These are phyloP conservation scores for Eimeria sp. DNA, from an alignment of 169 alveolate genomes.

Conservation along the genomic window DNA sequence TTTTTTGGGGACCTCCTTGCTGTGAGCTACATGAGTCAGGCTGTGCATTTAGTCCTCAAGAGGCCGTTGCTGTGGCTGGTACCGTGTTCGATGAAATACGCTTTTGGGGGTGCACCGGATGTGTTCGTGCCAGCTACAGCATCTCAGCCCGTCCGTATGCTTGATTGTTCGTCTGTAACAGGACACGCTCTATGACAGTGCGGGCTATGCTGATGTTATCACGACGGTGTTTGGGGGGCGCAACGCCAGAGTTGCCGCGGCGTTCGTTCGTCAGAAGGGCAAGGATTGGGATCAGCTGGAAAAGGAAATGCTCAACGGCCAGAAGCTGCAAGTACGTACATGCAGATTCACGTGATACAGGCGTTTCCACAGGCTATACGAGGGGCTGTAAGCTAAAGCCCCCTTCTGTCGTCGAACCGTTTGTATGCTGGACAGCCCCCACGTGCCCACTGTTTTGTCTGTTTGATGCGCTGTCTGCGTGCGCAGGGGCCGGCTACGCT, in stretches of 20 bases:
- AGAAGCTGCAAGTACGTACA: slow-evolving; percentile 88
- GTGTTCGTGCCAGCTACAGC: not conserved
- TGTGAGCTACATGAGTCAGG: slow-evolving; percentile 22
- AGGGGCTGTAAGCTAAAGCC: not conserved
- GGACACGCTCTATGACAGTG: slow-evolving; percentile 94
- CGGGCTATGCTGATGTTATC: slow-evolving; percentile 96
- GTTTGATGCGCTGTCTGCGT: not conserved
- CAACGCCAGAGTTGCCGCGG: slow-evolving; percentile 95
- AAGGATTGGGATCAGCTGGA: slow-evolving; percentile 94
- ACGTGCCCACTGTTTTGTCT: not conserved
- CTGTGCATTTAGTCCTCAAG: not conserved
- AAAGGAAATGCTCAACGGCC: slow-evolving; percentile 94
- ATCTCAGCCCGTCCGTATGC: not conserved
- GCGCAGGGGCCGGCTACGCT: slow-evolving; percentile 87
- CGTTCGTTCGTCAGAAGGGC: slow-evolving; percentile 92
- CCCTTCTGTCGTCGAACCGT: not conserved
- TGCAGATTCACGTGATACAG: not conserved
- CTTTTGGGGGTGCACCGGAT: not conserved
- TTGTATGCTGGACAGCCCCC: not conserved
- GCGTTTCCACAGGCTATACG: not conserved
- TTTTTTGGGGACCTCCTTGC: slow-evolving; percentile 89
- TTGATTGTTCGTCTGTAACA: slow-evolving; percentile 27
- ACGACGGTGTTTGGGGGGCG: slow-evolving; percentile 97
- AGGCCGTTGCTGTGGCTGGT: not conserved
- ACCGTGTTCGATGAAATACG: not conserved